A percentile compares a stretch with the other conserved stretches of the same genome.
Evolutionary conservation across 2,329 filamentous ascomycete genomes (phyloP).

Genomic region (Beauveria brongniartii): DNA sequence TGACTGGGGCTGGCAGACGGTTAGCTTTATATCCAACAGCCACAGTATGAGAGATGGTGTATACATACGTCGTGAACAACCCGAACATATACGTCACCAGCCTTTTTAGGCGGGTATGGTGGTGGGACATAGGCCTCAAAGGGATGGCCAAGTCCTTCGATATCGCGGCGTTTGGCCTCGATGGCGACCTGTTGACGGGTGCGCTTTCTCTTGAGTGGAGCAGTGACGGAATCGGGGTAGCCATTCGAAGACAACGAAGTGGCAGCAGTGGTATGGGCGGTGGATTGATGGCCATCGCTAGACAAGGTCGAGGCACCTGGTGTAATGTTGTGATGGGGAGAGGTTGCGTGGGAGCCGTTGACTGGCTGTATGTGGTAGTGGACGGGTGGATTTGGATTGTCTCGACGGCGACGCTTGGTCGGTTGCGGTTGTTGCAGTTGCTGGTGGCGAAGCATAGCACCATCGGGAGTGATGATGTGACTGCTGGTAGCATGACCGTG

Average conservation of each 20-base stretch:
- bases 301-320: slow-evolving; percentile 66
- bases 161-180: slow-evolving; percentile 70
- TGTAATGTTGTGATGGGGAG: slow-evolving; percentile 57
- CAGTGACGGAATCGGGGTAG: slow-evolving; percentile 55
- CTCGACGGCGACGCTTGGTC: slow-evolving; percentile 68
- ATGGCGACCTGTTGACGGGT: slow-evolving; percentile 74
- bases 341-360: slow-evolving; percentile 57
- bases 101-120: slow-evolving; percentile 82
- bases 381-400: slow-evolving; percentile 37
- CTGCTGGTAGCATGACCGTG: slow-evolving; percentile 25
- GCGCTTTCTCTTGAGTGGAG: slow-evolving; percentile 87
- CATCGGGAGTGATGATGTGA: slow-evolving; percentile 20
- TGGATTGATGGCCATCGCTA: slow-evolving; percentile 74
- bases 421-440: slow-evolving; percentile 38
- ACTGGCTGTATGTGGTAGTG: slow-evolving; percentile 63
- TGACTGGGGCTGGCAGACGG: slow-evolving; percentile 20
- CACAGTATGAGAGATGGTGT: background rate
- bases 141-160: slow-evolving; percentile 61
- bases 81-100: slow-evolving; percentile 63
- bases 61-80: slow-evolving; percentile 54
- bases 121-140: slow-evolving; percentile 79
- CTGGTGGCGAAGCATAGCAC: slow-evolving; percentile 16
- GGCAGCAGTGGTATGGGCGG: slow-evolving; percentile 76
- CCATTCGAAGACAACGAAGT: slow-evolving; percentile 64
- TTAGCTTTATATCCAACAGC: background rate